phyloP scores from a whole-genome alignment of 1,284 basidiomycete species.

The Acaromyces ingoldii region DNA sequence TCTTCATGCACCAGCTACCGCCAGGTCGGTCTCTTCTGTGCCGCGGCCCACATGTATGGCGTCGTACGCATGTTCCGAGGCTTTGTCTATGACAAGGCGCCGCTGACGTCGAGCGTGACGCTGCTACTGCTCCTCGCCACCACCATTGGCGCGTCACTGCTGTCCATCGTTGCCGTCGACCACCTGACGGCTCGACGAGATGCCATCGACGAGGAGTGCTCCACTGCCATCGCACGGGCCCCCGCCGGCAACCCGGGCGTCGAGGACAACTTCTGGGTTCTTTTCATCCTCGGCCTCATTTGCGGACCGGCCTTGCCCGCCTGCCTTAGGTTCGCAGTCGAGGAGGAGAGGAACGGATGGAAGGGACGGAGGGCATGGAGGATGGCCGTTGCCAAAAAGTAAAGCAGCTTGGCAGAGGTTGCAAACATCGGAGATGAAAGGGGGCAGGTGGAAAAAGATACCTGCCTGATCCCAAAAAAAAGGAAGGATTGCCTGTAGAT shows the following conservation, averaged over 20 bases:
- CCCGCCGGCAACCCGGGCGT: slow-evolving; percentile 6
- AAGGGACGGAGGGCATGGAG: slow-evolving; percentile 3
- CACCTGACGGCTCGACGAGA: neutral
- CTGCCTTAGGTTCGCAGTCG: neutral
- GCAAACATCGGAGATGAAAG: too few relatives aligned
- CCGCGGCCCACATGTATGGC: neutral
- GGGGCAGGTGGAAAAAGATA: too few relatives aligned
- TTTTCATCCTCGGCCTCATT: neutral
- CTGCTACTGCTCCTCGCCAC: neutral
- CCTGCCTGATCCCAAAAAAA: too few relatives aligned
- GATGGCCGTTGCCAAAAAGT: neutral
- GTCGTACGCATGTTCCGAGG: neutral
- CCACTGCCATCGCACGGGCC: neutral
- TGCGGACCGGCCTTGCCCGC: neutral
- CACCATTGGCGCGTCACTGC: neutral
- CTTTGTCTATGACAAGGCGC: neutral
- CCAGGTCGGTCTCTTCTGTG: neutral
- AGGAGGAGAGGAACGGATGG: slow-evolving; percentile 1
- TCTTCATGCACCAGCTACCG: slow-evolving; percentile 4
- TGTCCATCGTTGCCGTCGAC: neutral
- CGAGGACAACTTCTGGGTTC: neutral
- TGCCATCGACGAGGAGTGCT: slow-evolving; percentile 1
- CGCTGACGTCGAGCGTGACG: neutral
- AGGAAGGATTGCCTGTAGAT: too few relatives aligned
- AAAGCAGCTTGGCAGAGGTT: too few relatives aligned